Percentiles rank a stretch among this genome's conserved stretches.
Conservation (phyloP, 2,329 filamentous ascomycete genomes). For the Trichoderma guizhouense region DNA sequence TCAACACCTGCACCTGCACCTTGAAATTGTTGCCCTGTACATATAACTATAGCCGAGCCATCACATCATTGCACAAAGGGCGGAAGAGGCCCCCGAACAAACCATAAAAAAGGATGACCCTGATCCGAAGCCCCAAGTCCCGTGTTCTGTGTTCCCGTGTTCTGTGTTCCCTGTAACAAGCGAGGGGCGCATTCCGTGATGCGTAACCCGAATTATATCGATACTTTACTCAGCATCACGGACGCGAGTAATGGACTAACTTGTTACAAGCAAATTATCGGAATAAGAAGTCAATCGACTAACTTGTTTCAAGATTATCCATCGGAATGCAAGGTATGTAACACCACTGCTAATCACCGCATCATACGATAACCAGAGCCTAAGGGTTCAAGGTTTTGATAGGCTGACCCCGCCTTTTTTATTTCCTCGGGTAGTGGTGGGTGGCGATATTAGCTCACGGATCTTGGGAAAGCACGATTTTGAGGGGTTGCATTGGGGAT, state of each 20-base stretch:
- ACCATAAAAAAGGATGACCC: not conserved
- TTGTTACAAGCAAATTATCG: too few relatives aligned
- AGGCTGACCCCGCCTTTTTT: conserved; percentile 5
- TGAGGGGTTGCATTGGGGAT: not conserved
- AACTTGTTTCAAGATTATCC: not conserved
- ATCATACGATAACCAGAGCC: not conserved
- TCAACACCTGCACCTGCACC: not conserved
- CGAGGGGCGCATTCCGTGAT: not conserved
- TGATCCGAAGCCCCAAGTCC: not conserved
- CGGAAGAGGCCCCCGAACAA: not conserved
- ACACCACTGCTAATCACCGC: not conserved
- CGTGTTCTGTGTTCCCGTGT: not conserved
- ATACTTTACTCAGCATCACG: not conserved
- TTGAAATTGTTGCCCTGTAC: not conserved
- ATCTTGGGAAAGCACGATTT: not conserved
- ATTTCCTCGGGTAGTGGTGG: not conserved
- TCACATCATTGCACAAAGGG: not conserved
- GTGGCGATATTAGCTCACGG: not conserved
- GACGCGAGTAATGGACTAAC: not conserved
- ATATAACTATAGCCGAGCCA: not conserved
- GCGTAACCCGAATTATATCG: not conserved
- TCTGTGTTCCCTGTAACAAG: too few relatives aligned
- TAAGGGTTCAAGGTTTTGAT: not conserved
- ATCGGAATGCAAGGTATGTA: not conserved
- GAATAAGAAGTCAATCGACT: not conserved